Conservation (phyloP, 805 yeast genomes). For the Candida multigemmis region DNA sequence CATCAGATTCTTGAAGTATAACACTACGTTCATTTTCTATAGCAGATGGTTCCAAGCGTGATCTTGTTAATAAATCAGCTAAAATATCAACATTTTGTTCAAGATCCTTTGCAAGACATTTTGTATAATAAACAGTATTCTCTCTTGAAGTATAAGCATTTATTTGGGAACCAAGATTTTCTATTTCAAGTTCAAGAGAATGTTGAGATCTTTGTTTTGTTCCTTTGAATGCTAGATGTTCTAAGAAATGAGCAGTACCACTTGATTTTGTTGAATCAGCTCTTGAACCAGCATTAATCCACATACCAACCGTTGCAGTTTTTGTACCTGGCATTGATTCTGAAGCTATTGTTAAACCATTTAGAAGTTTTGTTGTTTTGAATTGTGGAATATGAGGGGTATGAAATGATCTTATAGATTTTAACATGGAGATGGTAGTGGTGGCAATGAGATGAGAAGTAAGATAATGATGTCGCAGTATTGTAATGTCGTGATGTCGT, state of each 20-base stretch:
- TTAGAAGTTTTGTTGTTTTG: slow-evolving; percentile 66
- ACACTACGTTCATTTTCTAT: slow-evolving; percentile 96
- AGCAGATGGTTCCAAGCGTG: slow-evolving; percentile 73
- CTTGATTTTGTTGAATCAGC: slow-evolving; percentile 81
- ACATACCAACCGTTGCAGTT: slow-evolving; percentile 96
- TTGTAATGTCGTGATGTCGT: background rate
- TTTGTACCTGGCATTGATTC: slow-evolving; percentile 79
- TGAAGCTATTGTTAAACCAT: slow-evolving; percentile 92
- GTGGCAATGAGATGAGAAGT: slow-evolving; percentile 4
- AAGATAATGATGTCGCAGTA: slow-evolving; percentile 1
- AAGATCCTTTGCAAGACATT: slow-evolving; percentile 71
- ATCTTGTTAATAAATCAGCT: slow-evolving; percentile 81
- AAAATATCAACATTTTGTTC: slow-evolving; percentile 81
- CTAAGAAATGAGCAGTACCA: slow-evolving; percentile 97
- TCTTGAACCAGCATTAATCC: slow-evolving; percentile 98
- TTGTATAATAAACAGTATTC: slow-evolving; percentile 94
- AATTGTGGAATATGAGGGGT: slow-evolving; percentile 14
- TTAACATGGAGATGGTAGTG: slow-evolving; percentile 1
- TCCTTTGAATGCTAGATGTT: slow-evolving; percentile 95
- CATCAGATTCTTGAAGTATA: slow-evolving; percentile 92
- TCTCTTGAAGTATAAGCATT: slow-evolving; percentile 99
- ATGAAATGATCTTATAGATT: no score
- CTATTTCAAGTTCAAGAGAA: slow-evolving; percentile 84
- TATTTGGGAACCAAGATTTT: slow-evolving; percentile 91
- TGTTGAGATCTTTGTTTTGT: slow-evolving; percentile 74